phyloP scores from a whole-genome alignment of 345 rosid species.

The Hibiscus syriacus region DNA sequence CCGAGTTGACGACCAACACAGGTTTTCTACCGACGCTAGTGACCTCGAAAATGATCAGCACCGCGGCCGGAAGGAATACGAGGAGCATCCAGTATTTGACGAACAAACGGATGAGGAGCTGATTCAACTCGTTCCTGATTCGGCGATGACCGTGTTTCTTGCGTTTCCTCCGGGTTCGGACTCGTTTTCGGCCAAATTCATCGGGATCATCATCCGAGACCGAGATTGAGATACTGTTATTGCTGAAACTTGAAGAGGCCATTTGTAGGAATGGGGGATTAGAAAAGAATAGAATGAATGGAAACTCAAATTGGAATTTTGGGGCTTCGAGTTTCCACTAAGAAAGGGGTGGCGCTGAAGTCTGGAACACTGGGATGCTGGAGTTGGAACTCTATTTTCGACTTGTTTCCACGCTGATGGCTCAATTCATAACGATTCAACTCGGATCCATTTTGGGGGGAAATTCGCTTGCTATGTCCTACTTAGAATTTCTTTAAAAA shows the following conservation, averaged over 20 bases:
- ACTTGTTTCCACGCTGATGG: too few relatives aligned
- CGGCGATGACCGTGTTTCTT: conserved; percentile 42
- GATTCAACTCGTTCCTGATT: conserved; percentile 34
- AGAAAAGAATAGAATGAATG: neutral
- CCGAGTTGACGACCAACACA: conserved; percentile 10
- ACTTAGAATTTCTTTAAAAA: too few relatives aligned
- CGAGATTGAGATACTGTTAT: conserved; percentile 46
- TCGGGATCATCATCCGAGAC: conserved; percentile 71
- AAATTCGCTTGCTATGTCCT: too few relatives aligned
- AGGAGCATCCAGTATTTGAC: conserved; percentile 55
- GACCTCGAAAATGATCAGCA: conserved; percentile 55
- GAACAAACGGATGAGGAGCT: conserved; percentile 37
- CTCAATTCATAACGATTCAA: too few relatives aligned
- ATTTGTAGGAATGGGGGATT: neutral
- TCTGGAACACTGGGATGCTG: too few relatives aligned
- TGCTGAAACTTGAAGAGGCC: conserved; percentile 27
- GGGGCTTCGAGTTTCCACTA: too few relatives aligned
- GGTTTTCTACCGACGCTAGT: conserved; percentile 43
- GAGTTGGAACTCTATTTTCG: too few relatives aligned
- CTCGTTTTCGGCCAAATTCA: conserved; percentile 54
- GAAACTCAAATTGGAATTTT: neutral
- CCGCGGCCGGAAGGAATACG: conserved; percentile 47
- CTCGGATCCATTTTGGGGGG: too few relatives aligned
- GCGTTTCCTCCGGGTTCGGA: conserved; percentile 62
- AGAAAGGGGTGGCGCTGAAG: too few relatives aligned